Evolutionary conservation across 495 filamentous ascomycete genomes (phyloP).

Genomic region (Staphylotrichum tortipilum): DNA sequence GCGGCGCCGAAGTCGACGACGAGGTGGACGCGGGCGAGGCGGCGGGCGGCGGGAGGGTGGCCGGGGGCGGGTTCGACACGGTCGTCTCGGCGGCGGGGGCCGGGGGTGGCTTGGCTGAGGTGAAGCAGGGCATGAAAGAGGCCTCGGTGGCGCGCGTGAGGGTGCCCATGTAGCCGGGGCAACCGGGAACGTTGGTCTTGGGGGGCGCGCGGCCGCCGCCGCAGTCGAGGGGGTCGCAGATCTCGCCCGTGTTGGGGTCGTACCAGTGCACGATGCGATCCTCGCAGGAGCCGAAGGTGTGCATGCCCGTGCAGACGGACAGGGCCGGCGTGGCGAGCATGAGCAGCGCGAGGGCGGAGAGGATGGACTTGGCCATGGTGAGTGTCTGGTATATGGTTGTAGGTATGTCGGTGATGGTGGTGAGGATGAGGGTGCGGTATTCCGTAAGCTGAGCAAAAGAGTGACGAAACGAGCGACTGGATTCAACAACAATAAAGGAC

Average conservation of each 20-base stretch:
- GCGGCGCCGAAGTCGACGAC: no score
- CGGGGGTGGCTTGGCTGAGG: no score
- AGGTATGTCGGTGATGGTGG: no score
- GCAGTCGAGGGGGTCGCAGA: slow-evolving; percentile 55
- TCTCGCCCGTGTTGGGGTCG: slow-evolving; percentile 48
- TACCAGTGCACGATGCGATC: slow-evolving; percentile 23
- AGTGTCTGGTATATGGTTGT: no score
- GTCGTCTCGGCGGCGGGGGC: background rate
- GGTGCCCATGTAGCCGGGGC: slow-evolving; percentile 15
- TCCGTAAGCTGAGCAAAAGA: no score
- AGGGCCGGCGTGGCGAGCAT: background rate
- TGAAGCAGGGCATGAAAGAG: background rate
- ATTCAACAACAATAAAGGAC: no score
- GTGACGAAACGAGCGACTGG: no score
- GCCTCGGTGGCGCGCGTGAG: background rate
- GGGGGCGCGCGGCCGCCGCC: slow-evolving; percentile 56
- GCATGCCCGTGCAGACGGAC: background rate
- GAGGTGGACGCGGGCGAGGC: background rate
- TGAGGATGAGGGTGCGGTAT: no score
- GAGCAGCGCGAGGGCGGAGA: background rate
- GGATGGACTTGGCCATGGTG: background rate
- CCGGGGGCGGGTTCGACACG: no score
- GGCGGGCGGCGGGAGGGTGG: no score
- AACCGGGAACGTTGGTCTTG: slow-evolving; percentile 53
- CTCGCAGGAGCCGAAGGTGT: background rate